Evolutionary conservation across 2,329 filamentous ascomycete genomes (phyloP).

Genomic region (Trichoderma sp.): DNA sequence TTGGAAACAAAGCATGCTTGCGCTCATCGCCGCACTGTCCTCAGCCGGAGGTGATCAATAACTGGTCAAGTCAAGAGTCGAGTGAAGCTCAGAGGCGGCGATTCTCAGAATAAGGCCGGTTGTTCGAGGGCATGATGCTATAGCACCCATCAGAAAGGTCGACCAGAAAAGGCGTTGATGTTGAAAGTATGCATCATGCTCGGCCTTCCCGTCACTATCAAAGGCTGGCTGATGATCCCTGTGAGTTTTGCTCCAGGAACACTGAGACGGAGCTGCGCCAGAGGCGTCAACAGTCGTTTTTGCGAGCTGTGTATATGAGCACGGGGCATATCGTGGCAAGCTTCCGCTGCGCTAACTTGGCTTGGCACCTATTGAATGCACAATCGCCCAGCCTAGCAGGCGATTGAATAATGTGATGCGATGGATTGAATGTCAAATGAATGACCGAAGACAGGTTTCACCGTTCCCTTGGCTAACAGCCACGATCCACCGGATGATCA

Average conservation of each 20-base stretch:
- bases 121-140: neutral
- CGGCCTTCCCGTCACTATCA: neutral
- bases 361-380: conserved; percentile 25
- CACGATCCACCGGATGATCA: conserved; percentile 13
- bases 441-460: conserved; percentile 4
- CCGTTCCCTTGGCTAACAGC: conserved; percentile 4
- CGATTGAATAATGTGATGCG: conserved; percentile 24
- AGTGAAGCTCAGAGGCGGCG: neutral
- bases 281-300: conserved; percentile 11
- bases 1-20: neutral
- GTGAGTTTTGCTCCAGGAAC: neutral
- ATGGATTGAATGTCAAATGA: conserved; percentile 3
- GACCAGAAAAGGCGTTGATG: neutral
- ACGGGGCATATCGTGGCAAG: conserved; percentile 25
- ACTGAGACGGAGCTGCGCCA: conserved; percentile 9
- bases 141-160: neutral
- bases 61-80: neutral
- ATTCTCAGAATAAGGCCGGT: neutral
- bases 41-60: conserved; percentile 8
- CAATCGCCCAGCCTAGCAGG: conserved; percentile 18
- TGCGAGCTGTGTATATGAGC: conserved; percentile 7
- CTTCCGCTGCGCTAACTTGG: conserved; percentile 11
- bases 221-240: neutral
- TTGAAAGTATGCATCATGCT: neutral
- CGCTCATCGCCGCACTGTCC: neutral